phyloP scores from a whole-genome alignment of 1,139 yeast species.

The Kodamaea ohmeri region DNA sequence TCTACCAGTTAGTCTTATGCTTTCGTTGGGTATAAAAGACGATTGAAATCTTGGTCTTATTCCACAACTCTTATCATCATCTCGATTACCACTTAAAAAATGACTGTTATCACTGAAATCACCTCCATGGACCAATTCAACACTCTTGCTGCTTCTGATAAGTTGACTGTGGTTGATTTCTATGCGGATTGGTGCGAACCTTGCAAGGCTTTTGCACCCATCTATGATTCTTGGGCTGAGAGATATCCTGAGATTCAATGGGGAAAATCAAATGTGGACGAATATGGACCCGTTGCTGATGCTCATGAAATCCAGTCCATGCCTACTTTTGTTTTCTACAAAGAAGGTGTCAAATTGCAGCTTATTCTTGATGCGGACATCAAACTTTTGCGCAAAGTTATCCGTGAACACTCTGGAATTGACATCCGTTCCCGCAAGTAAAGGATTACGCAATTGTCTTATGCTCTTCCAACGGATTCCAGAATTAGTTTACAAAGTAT shows the following conservation, averaged over 20 bases:
- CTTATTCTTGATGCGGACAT: constrained; percentile 36
- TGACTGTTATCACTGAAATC: constrained; percentile 11
- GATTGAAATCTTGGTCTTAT: neutral
- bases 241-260: constrained; percentile 39
- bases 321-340: constrained; percentile 36
- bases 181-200: constrained; percentile 51
- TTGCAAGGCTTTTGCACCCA: constrained; percentile 43
- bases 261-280: constrained; percentile 38
- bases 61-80: too few species aligned
- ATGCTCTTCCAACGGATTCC: too few species aligned
- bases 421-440: constrained; percentile 14
- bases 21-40: neutral
- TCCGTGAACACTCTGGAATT: constrained; percentile 25
- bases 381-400: constrained; percentile 24
- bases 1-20: too few species aligned
- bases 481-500: too few species aligned
- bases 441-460: too few species aligned
- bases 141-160: constrained; percentile 21
- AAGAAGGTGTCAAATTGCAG: constrained; percentile 34
- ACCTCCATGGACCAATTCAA: constrained; percentile 18
- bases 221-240: constrained; percentile 32
- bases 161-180: constrained; percentile 38
- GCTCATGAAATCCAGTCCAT: constrained; percentile 34
- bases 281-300: constrained; percentile 29
- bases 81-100: neutral